Evolutionary conservation across 177 flowering plant genomes (phyloP), one percentile per base, ranked within the genome.

Genomic region (Vitis hybrid): DNA sequence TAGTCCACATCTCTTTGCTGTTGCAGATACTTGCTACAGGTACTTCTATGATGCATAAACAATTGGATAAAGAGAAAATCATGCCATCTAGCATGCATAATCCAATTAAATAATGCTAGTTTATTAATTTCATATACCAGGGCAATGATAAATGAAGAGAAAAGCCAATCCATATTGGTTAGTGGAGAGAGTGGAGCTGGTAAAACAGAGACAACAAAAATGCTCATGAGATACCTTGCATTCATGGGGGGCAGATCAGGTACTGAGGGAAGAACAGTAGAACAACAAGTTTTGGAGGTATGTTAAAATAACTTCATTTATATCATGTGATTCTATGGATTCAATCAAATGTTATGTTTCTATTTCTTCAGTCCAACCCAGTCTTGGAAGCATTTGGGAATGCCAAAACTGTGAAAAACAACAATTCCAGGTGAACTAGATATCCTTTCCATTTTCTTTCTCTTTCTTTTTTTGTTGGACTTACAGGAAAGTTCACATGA

Each of bases 181-280:
- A 92, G 97, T 81, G 95, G 97, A 70, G 97, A 92, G 77, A 92
- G 97, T 82, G 97, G 97, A 55, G 97, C 97, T 64, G 97, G 97
- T 71, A 92, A 92, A 80, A 92, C 97, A 46, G 96, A 92, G 81
- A 92, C 94, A 35, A 92, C 96, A 67, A 92, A 92, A 78, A 89
- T 91, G 96, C 84, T 91, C 30, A 92, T 92, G 97, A 85, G 93
- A 70, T 92, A 92, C 66, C 93, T 92, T 10, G 97, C 97, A 18
- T 92, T 85, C 80, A 87, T 92, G 94, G 97, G 97, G 18, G 97
- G 97, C 18, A 81, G 92, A 69, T 87, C 95, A 3, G 86, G 82
- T 9, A 82, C 89, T 1, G 97, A 91, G 72, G 97, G 96, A 74
- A 84, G 97, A 75, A 91, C 91, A 65, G 97, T 92, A 3, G 97